Evolutionary conservation across 2,329 filamentous ascomycete species (phyloP).

Genomic region (Gremmenia infestans): DNA sequence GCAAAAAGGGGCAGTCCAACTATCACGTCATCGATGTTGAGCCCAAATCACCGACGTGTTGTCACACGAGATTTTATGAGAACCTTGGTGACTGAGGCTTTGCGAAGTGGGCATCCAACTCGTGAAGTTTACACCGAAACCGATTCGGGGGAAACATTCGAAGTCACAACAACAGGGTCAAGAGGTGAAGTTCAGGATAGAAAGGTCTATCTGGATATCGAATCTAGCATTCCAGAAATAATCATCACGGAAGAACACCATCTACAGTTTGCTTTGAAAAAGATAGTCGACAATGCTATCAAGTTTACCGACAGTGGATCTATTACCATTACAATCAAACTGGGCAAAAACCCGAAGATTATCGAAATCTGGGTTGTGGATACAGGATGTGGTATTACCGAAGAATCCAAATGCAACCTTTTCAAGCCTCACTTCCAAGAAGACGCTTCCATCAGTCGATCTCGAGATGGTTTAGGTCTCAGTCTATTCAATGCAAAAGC

Average conservation of each 20-base stretch:
- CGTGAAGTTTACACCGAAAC: constrained; percentile 23
- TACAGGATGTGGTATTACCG: constrained; percentile 64
- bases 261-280: constrained; percentile 39
- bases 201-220: constrained; percentile 37
- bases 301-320: constrained; percentile 65
- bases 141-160: constrained; percentile 26
- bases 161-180: constrained; percentile 22
- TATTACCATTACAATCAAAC: constrained; percentile 54
- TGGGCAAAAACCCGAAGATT: constrained; percentile 47
- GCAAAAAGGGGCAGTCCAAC: constrained; percentile 1
- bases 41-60: constrained; percentile 21
- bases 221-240: constrained; percentile 42
- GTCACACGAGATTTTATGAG: constrained; percentile 28
- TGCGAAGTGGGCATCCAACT: constrained; percentile 24
- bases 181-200: constrained; percentile 26
- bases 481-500: constrained; percentile 70
- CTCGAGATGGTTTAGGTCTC: constrained; percentile 63
- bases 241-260: constrained; percentile 45
- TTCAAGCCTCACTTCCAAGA: constrained; percentile 68
- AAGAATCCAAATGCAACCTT: constrained; percentile 58
- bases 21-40: constrained; percentile 12
- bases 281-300: constrained; percentile 57
- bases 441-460: constrained; percentile 61
- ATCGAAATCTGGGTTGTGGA: constrained; percentile 59
- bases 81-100: constrained; percentile 23